Evolutionary conservation across 2,329 filamentous ascomycete genomes (phyloP), one percentile per base, ranked within the genome.

Genomic region (Tolypocladium tropicale): DNA sequence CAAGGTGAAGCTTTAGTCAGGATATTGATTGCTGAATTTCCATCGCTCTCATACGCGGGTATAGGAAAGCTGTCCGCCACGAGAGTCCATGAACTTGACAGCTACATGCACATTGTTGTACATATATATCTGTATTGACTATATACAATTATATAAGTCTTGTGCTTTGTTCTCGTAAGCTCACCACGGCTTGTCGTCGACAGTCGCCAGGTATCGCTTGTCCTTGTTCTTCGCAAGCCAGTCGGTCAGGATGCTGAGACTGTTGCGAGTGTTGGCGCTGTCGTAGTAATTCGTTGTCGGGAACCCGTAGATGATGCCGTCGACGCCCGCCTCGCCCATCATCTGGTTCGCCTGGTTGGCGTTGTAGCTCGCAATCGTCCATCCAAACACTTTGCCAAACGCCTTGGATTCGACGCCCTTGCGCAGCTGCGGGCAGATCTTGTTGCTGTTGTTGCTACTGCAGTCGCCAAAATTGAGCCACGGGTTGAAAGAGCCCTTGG

Each of bases 271-370:
- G 7, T 54, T 34, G 9, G 11, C 9, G 7, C 36, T 16, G 30
- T 57, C 34, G 28, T 33, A 41, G 28, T 54, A 57, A 9, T 52
- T n/a, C 16, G 37, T 56, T 7, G 16, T 7, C 9, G 11, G 11
- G 32, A 57, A 54, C 2, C 55, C 55, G 36, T 54, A 57, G 23
- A 57, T 54, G 34, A 57, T n/a, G n/a, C 55, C 55, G n/a, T 57
- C 55, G 21, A 57, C 53, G 21, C 25, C 36, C 23, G 34, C 53
- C 12, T 46, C 48, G 11, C 23, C 14, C 46, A 54, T 52, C 43
- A 57, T n/a, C 14, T 1, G 9, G 2, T 21, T 14, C 7, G 55
- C 55, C 12, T 54, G 28, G 6, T 51, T 36, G 12, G 21, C 36
- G 21, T 50, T 18, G n/a, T n/a, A n/a, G 1, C n/a, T 2, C 7